These are phyloP conservation scores for Vigna unguiculata DNA, from an alignment of 306 rosid genomes.

Conservation along the genomic window DNA sequence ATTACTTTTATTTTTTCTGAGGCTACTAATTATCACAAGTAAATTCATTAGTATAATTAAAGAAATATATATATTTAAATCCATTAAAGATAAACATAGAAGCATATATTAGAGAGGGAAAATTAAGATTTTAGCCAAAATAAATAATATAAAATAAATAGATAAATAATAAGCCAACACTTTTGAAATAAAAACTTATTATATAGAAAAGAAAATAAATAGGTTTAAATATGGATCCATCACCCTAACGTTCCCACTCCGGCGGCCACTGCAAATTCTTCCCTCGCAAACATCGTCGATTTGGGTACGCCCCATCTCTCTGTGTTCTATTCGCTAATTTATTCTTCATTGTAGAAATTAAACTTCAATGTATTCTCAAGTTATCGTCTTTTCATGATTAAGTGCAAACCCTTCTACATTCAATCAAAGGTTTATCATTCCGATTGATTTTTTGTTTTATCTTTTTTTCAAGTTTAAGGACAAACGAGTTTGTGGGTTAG, in stretches of 20 bases:
- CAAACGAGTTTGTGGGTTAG: neutral
- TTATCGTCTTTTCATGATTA: neutral
- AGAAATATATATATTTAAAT: too few relatives aligned
- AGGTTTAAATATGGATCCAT: too few relatives aligned
- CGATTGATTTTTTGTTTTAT: neutral
- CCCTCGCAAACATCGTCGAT: neutral
- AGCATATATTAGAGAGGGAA: too few relatives aligned
- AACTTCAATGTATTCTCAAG: neutral
- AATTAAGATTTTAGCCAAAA: too few relatives aligned
- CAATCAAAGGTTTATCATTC: neutral
- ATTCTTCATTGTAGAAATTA: neutral
- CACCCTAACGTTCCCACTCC: neutral
- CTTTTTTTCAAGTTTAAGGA: neutral
- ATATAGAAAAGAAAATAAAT: too few relatives aligned
- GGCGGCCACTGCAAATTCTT: neutral
- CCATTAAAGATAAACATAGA: too few relatives aligned
- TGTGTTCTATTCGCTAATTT: neutral
- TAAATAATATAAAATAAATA: too few relatives aligned
- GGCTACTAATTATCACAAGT: too few relatives aligned
- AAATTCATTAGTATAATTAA: too few relatives aligned
- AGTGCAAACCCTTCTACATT: neutral
- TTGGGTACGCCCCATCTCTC: neutral
- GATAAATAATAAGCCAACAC: too few relatives aligned
- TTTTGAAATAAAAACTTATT: too few relatives aligned
- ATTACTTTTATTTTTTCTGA: too few relatives aligned